Percentiles rank a stretch among this genome's conserved stretches.
phyloP scores from a whole-genome alignment of 768 basidiomycete species.

The Tulasnella sp. region DNA sequence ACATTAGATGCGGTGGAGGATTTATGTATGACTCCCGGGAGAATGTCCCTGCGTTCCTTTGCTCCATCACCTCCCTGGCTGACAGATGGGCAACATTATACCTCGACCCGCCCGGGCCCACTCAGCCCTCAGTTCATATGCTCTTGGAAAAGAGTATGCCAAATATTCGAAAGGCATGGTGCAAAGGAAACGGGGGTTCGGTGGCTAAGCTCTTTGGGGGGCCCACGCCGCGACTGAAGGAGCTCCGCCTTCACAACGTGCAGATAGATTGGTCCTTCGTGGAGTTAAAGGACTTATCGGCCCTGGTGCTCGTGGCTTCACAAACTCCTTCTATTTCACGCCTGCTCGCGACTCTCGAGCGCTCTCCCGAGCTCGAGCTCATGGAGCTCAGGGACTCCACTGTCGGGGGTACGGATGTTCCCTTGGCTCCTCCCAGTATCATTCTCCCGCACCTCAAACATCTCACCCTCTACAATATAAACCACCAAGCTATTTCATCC shows the following conservation, averaged over 20 bases:
- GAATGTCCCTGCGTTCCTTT: background rate
- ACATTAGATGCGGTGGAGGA: background rate
- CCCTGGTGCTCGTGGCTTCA: background rate
- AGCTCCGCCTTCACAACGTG: background rate
- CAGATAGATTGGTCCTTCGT: background rate
- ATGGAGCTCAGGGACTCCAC: background rate
- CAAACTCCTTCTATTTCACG: background rate
- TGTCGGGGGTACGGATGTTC: background rate
- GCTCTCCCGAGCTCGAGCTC: background rate
- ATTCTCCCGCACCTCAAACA: background rate
- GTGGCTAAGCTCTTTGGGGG: background rate
- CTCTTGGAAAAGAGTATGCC: background rate
- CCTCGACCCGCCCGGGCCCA: background rate
- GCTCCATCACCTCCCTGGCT: background rate
- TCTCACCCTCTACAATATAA: background rate
- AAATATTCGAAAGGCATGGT: background rate
- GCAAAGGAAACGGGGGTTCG: background rate
- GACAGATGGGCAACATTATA: background rate
- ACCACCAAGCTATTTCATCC: background rate
- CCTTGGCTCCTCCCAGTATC: background rate
- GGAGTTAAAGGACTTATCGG: background rate
- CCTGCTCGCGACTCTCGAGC: background rate
- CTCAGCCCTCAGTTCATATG: background rate
- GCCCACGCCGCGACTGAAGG: background rate
- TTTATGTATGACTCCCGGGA: too few species aligned